Base-by-base conservation (phyloP, 2,329 filamentous ascomycete species). In the Penicillium capsulatum region DNA sequence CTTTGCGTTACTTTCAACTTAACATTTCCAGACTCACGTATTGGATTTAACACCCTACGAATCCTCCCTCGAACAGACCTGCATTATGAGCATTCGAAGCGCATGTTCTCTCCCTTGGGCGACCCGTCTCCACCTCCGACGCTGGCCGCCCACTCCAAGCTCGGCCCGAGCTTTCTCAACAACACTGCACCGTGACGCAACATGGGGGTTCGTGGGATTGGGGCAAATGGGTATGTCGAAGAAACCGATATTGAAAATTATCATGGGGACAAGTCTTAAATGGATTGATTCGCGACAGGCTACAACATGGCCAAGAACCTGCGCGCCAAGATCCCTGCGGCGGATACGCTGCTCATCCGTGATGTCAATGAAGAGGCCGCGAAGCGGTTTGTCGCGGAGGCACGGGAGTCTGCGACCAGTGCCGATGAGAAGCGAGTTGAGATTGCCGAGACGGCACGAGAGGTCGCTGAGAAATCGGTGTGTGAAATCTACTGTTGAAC, bases 261-360 rank as follows among this genome's bases (percentile, higher is more conserved):
- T n/a, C n/a, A n/a, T n/a, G n/a, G n/a, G n/a, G n/a, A n/a, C n/a
- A n/a, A n/a, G n/a, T n/a, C n/a, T 22, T 30, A 22, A 11, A 31
- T 20, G 7, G 19, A 20, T 16, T 38, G 7, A 39, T 29, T 3
- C 27, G 11, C 8, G 9, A 4, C 36, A 84, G 82, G 83, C 33
- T 86, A 80, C 50, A 77, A 80, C 33, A 87, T 87, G 83, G 83
- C 83, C 24, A 77, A 73, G 60, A 87, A 86, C 54, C 70, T 87
- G 4, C 75, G 81, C 52, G 71, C 76, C 26, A 86, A 84, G 60
- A 74, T 85, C 19, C 76, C 80, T 3, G 65, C 70, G 15, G 70
- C 73, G 7, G 83, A 87, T 59, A 79, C 70, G 0, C 61, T 87
- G 33, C 70, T 79, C 43, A 66, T 87, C 20, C 79, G 80, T 55